phyloP scores from a whole-genome alignment of 202 grass and related monocot genomes.

The Setaria italica region DNA sequence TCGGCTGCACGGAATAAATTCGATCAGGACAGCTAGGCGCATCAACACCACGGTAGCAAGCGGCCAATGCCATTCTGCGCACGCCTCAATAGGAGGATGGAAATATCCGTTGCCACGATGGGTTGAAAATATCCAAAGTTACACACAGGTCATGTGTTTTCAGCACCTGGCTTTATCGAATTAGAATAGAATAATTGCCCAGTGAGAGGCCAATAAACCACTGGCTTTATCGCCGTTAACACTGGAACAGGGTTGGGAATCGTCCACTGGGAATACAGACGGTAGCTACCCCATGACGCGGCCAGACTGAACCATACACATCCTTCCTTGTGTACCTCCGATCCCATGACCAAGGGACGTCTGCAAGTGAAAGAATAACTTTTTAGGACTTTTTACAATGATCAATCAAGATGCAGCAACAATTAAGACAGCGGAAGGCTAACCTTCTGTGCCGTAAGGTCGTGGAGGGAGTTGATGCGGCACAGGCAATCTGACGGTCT shows the following conservation, averaged over 20 bases:
- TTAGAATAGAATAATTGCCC: background rate
- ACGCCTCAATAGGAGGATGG: background rate
- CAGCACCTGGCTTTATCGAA: no score
- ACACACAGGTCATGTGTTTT: background rate
- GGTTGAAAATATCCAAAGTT: background rate
- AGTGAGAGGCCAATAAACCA: background rate
- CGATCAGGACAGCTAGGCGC: background rate
- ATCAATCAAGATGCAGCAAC: background rate
- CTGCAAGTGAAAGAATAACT: conserved; percentile 43
- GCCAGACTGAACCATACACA: conserved; percentile 84
- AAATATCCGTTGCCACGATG: conserved; percentile 11
- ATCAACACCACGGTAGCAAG: background rate
- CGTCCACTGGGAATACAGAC: background rate
- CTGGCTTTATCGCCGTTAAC: background rate
- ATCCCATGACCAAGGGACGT: conserved; percentile 94
- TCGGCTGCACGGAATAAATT: background rate
- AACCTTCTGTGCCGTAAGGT: conserved; percentile 69
- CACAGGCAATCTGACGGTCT: conserved; percentile 73
- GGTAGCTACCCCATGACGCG: conserved; percentile 57
- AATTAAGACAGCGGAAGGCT: background rate
- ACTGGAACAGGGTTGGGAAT: conserved; percentile 1
- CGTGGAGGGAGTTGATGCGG: conserved; percentile 89
- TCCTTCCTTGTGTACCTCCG: conserved; percentile 83
- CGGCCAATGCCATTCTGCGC: conserved; percentile 9
- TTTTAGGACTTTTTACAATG: background rate